Base-by-base conservation (phyloP, 768 basidiomycete genomes). In the Saitozyma podzolica region DNA sequence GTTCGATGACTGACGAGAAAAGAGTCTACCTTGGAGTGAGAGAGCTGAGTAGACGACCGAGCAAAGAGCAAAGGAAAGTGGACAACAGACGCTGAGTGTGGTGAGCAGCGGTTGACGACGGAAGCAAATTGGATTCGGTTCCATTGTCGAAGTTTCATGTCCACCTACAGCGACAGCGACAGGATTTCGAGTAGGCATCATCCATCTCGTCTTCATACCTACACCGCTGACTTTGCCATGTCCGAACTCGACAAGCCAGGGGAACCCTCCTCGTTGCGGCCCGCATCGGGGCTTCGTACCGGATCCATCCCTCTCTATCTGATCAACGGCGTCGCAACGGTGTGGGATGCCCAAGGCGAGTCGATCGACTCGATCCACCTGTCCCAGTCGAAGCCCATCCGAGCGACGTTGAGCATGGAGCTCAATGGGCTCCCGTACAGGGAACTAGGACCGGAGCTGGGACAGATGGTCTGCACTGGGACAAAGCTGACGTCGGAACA, bases 301-400 rank as follows among this genome's bases (percentile, higher is more conserved):
- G 29, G 29, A 29, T 70, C 70, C 5, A 85, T 92, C 67, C 82
- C 82, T 20, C 81, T 95, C 8, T 85, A 88, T 58, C 83, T 94
- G 39, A 86, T 90, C 11, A 89, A 92, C 70, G 84, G 88, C 58
- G 87, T 84, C 61, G 91, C 87, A 0, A 92, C 88, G 68, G 85
- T 94, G n/a, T 96, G 92, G 92, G 86, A 91, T 75, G 85, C 90
- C 50, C 85, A 92, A 70, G 89, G 92, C 90, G 58, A 60, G 82
- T 59, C 20, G 47, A 19, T 40, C 8, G 8, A 5, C 5, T 29
- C 29, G 29, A 29, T 5, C 29, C 2, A 37, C n/a, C 11, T 29
- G 19, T 20, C 39, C 19, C 47, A 13, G 29, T 29, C 5, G 29
- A 29, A 29, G 2, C 29, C 29, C 29, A 5, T 29, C 29, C 5